Evolutionary conservation across 345 rosid species (phyloP).

Genomic region (Aethionema arabicum): DNA sequence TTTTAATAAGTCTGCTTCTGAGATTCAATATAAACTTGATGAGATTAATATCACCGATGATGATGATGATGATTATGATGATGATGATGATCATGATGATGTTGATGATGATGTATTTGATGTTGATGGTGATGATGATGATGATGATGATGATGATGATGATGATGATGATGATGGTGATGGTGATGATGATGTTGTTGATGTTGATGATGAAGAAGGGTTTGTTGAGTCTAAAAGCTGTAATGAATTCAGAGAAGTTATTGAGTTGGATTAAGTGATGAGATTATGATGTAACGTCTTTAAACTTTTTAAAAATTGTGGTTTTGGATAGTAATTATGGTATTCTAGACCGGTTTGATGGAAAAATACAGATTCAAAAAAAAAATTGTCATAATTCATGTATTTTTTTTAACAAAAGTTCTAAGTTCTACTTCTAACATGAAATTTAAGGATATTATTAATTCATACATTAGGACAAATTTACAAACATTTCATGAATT

Average conservation of each 20-base stretch:
- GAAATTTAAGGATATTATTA: no score
- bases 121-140: neutral
- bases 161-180: constrained; percentile 16
- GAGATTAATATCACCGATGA: constrained; percentile 21
- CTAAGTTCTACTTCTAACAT: no score
- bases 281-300: no score
- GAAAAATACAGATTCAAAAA: no score
- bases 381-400: no score
- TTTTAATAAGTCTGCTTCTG: constrained; percentile 31
- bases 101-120: constrained; percentile 24
- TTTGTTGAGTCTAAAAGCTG: constrained; percentile 2
- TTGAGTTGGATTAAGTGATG: constrained; percentile 21
- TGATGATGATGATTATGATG: constrained; percentile 12
- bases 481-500: no score
- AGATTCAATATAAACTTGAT: constrained; percentile 28
- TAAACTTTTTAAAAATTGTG: no score
- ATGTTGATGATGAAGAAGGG: neutral
- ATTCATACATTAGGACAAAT: no score
- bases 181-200: neutral
- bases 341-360: no score
- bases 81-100: neutral
- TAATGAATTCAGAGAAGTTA: constrained; percentile 12
- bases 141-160: constrained; percentile 5
- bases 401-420: no score
- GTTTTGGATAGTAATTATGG: no score